Base-by-base conservation (phyloP, 164 flowering plant genomes). In the Liquidambar formosana region DNA sequence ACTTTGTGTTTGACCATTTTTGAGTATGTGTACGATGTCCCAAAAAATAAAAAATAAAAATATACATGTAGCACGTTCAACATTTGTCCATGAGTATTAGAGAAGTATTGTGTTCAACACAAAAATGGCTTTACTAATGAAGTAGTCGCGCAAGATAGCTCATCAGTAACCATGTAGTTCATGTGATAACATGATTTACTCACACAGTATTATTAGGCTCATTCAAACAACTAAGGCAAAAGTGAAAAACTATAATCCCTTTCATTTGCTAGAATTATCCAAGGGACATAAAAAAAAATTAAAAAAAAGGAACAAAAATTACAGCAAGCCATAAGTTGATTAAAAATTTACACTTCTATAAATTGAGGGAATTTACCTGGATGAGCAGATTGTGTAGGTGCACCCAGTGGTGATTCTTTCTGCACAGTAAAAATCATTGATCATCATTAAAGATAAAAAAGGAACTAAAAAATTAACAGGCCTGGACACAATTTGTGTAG, bases 311-410 rank as follows among this genome's bases (percentile, higher is more conserved):
- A 28, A 26, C 3, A n/a, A 10, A 44, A 47, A n/a, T 10, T 52
- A 38, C 2, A 44, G 25, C 10, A 12, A 44, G 4, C 13, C 14
- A 21, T 3, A 22, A 43, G 51, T 14, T 23, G 26, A 11, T 15
- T 8, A 22, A 61, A 28, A 64, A 23, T 8, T 28, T 19, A 54
- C 21, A 5, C 19, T 16, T 19, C 10, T 3, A 66, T 53, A 22
- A 53, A 65, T 8, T 21, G 10, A 22, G 13, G 38, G 15, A 56
- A 25, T 53, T 68, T 81, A 93, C 98, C 98, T 77, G 98, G 97
- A 82, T 93, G 98, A 73, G 98, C 98, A 72, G 98, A 93, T 76
- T 89, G 72, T 26, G 98, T 89, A 46, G 92, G 80, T 60, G 73
- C 13, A 4, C 95, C 98, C 25, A 88, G 63, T 0, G 98, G 98